A percentile compares a stretch with the other conserved stretches of the same genome.
These are phyloP conservation scores for Phytophthora boehmeriae DNA, from an alignment of 352 stramenopile genomes.

Conservation along the genomic window DNA sequence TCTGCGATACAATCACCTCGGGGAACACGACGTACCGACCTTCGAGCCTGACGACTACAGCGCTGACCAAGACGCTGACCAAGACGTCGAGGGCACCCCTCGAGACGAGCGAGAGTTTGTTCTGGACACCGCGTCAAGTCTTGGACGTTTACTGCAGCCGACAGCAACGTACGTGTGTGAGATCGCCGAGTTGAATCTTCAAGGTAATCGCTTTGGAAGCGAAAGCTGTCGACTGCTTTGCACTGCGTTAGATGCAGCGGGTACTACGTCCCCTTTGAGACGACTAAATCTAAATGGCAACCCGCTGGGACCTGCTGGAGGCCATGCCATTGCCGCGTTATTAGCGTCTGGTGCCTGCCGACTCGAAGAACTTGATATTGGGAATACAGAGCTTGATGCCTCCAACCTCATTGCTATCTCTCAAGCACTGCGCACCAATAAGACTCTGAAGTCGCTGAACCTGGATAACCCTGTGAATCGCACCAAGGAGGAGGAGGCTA, in stretches of 20 bases:
- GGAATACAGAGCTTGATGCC: slow-evolving; percentile 58
- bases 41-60: slow-evolving; percentile 20
- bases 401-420: slow-evolving; percentile 76
- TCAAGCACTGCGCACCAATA: slow-evolving; percentile 52
- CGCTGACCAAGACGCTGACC: slow-evolving; percentile 25
- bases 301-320: slow-evolving; percentile 51
- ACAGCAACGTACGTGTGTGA: slow-evolving; percentile 54
- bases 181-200: slow-evolving; percentile 61
- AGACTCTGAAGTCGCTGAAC: slow-evolving; percentile 43
- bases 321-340: slow-evolving; percentile 56
- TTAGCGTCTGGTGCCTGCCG: slow-evolving; percentile 36
- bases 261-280: slow-evolving; percentile 36
- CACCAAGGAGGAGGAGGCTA: slow-evolving; percentile 69
- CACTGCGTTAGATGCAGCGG: slow-evolving; percentile 42
- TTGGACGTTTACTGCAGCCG: slow-evolving; percentile 54
- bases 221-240: slow-evolving; percentile 70
- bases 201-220: slow-evolving; percentile 60
- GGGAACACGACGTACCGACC: slow-evolving; percentile 35
- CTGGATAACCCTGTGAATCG: slow-evolving; percentile 67
- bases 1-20: slow-evolving; percentile 61
- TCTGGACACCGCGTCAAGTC: slow-evolving; percentile 48
- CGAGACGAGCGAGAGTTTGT: slow-evolving; percentile 46
- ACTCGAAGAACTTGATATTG: slow-evolving; percentile 58
- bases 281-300: slow-evolving; percentile 60
- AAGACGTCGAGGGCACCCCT: slow-evolving; percentile 24